Evolutionary conservation across 192 early-diverging fungal genomes (phyloP).

Genomic region (Piromyces finnis): DNA sequence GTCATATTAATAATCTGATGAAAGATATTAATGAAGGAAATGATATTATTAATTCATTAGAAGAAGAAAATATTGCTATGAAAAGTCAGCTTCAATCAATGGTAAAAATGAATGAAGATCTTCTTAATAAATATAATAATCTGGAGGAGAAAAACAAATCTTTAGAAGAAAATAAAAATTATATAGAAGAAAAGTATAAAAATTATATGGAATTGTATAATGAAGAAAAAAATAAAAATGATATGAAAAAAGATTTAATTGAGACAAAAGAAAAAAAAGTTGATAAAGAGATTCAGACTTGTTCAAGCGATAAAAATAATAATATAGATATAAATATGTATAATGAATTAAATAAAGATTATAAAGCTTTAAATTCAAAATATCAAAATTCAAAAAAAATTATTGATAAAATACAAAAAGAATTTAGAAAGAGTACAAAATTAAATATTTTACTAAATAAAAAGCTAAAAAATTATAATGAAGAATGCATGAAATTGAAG

Average conservation of each 20-base stretch:
- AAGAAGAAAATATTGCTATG: neutral
- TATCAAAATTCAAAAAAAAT: neutral
- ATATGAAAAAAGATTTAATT: neutral
- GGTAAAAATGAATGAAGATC: neutral
- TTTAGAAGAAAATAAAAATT: neutral
- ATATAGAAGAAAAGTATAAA: neutral
- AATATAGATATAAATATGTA: neutral
- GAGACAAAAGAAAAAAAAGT: neutral
- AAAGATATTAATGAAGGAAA: neutral
- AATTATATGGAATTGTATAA: neutral
- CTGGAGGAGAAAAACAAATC: neutral
- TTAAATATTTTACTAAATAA: neutral
- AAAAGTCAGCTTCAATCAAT: neutral
- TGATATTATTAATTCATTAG: neutral
- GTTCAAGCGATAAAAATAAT: neutral
- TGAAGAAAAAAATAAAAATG: neutral
- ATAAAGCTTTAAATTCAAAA: neutral
- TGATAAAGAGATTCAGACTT: neutral
- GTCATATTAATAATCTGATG: neutral
- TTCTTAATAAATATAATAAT: neutral
- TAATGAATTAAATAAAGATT: neutral
- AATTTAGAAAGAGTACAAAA: neutral
- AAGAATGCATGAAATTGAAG: neutral
- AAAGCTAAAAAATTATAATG: neutral
- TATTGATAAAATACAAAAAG: neutral